Conservation (phyloP, 345 rosid species). For the Melaleuca quinquenervia region DNA sequence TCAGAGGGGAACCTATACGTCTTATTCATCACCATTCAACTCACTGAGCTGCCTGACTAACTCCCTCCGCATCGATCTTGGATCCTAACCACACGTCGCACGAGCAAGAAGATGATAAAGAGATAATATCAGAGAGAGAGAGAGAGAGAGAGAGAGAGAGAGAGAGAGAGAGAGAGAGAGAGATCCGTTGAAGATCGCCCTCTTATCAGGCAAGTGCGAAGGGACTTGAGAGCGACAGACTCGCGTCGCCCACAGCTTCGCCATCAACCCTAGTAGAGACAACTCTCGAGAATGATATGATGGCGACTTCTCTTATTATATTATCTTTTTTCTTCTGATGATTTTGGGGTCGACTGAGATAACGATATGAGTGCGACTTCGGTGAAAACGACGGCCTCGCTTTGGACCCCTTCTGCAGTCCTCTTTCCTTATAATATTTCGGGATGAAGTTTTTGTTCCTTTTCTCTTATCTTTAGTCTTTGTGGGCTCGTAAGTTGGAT, state of each 20-base stretch:
- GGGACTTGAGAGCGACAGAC: neutral
- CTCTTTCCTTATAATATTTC: no score
- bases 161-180: neutral
- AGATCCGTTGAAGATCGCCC: neutral
- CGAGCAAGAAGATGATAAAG: neutral
- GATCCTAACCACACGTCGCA: neutral
- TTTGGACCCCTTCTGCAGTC: neutral
- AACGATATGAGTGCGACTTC: neutral
- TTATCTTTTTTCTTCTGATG: neutral
- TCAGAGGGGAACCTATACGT: neutral
- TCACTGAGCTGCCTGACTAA: neutral
- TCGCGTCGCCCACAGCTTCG: neutral
- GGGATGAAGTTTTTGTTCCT: no score
- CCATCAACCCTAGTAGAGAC: neutral
- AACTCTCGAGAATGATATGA: neutral
- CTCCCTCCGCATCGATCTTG: neutral
- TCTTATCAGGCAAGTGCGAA: neutral
- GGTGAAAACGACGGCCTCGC: neutral
- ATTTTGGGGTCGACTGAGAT: neutral
- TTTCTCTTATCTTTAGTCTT: no score
- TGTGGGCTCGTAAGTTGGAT: no score
- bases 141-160: no score
- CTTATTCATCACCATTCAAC: neutral
- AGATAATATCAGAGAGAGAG: neutral
- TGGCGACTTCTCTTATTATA: neutral